These are phyloP conservation scores for Nakazawaea wyomingensis DNA, from an alignment of 805 yeast genomes.

Conservation along the genomic window DNA sequence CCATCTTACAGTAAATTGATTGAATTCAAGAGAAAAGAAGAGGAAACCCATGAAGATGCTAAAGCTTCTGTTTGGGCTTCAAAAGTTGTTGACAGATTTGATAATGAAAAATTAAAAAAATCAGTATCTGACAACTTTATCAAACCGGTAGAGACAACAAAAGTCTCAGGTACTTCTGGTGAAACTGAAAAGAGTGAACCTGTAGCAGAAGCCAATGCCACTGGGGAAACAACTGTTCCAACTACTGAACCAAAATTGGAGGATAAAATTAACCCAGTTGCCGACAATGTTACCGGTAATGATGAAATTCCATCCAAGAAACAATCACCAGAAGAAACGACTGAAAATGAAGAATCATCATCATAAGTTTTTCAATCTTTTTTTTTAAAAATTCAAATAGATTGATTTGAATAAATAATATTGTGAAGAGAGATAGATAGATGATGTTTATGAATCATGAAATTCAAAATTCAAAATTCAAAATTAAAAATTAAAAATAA, in stretches of 20 bases:
- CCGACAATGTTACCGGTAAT: background rate
- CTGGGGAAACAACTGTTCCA: background rate
- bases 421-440: no score
- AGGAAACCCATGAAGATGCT: background rate
- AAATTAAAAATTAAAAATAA: no score
- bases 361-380: background rate
- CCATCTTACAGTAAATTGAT: constrained; percentile 11
- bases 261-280: constrained; percentile 7
- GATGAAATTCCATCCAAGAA: constrained; percentile 4
- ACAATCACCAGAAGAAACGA: background rate
- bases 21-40: constrained; percentile 10
- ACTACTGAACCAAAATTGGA: constrained; percentile 2
- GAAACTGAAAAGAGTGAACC: constrained; percentile 2
- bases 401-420: background rate
- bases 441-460: no score
- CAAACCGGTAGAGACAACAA: background rate
- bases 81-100: background rate
- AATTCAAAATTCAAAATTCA: no score
- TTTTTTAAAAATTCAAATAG: background rate
- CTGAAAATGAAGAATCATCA: background rate
- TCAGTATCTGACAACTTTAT: background rate
- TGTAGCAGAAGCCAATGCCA: constrained; percentile 1
- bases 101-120: background rate
- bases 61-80: background rate
- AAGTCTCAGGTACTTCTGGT: constrained; percentile 1